phyloP scores from a whole-genome alignment of 306 rosid species.

The Prunus armeniaca region DNA sequence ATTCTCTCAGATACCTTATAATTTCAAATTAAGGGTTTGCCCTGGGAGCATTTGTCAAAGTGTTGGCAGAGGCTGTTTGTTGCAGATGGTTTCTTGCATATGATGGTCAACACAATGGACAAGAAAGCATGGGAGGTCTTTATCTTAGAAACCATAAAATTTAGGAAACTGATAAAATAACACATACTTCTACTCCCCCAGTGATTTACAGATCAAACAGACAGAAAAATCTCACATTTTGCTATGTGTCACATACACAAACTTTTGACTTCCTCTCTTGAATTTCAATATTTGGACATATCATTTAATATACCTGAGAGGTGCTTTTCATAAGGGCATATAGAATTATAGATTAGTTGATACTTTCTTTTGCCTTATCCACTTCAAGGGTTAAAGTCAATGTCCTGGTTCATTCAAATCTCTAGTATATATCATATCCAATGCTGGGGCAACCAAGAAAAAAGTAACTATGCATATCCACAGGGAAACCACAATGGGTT shows the following conservation, averaged over 20 bases:
- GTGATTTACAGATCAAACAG: background rate
- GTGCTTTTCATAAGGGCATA: too few species aligned
- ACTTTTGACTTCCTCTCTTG: background rate
- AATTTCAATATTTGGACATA: background rate
- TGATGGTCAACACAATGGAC: background rate
- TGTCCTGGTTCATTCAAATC: background rate
- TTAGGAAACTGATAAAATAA: too few species aligned
- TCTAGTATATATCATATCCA: background rate
- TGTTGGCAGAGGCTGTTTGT: too few species aligned
- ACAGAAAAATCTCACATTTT: background rate
- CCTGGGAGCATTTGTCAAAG: too few species aligned
- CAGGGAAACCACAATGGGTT: background rate
- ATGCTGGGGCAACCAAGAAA: background rate
- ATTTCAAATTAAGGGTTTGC: too few species aligned
- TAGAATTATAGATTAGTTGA: background rate
- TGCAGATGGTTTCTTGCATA: too few species aligned
- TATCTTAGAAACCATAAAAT: too few species aligned
- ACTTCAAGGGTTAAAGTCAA: background rate
- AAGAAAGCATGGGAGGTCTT: background rate
- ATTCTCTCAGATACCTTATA: too few species aligned
- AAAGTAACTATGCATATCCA: background rate
- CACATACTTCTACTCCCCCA: background rate
- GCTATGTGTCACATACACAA: background rate
- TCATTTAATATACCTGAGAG: background rate
- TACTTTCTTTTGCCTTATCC: background rate